Evolutionary conservation across 129 eudicot genomes (phyloP).

Genomic region (Flaveria robusta): DNA sequence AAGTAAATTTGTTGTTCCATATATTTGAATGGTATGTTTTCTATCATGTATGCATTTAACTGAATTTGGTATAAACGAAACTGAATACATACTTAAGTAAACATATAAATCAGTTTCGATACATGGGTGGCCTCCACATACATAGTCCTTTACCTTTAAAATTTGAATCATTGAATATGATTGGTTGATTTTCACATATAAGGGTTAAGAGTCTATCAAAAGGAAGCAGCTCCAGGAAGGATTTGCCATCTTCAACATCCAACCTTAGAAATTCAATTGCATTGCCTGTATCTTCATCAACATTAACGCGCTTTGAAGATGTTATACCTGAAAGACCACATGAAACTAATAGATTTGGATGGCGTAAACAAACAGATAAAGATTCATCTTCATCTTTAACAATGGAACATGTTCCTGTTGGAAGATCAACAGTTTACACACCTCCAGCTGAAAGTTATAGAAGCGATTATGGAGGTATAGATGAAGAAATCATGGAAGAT

Average conservation of each 20-base stretch:
- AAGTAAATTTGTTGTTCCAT: background rate
- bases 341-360: slow-evolving; percentile 51
- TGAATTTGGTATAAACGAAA: background rate
- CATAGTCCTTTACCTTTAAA: background rate
- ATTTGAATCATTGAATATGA: slow-evolving; percentile 8
- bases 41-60: background rate
- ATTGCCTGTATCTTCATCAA: slow-evolving; percentile 34
- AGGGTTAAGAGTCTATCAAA: slow-evolving; percentile 81
- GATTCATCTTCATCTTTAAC: slow-evolving; percentile 36
- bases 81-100: background rate
- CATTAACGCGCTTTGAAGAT: slow-evolving; percentile 39
- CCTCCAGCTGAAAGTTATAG: slow-evolving; percentile 39
- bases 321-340: slow-evolving; percentile 29
- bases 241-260: slow-evolving; percentile 42
- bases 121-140: background rate
- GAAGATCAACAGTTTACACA: slow-evolving; percentile 26
- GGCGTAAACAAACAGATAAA: slow-evolving; percentile 52
- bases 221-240: slow-evolving; percentile 60
- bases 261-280: slow-evolving; percentile 48
- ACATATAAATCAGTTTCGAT: background rate
- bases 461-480: slow-evolving; percentile 34
- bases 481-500: slow-evolving; percentile 43
- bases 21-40: too few relatives aligned
- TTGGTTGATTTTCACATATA: slow-evolving; percentile 18
- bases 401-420: slow-evolving; percentile 46